A percentile compares a stretch with the other conserved stretches of the same genome.
Conservation (phyloP, 2,329 filamentous ascomycete genomes). For the Ophiosphaerella korrae region DNA sequence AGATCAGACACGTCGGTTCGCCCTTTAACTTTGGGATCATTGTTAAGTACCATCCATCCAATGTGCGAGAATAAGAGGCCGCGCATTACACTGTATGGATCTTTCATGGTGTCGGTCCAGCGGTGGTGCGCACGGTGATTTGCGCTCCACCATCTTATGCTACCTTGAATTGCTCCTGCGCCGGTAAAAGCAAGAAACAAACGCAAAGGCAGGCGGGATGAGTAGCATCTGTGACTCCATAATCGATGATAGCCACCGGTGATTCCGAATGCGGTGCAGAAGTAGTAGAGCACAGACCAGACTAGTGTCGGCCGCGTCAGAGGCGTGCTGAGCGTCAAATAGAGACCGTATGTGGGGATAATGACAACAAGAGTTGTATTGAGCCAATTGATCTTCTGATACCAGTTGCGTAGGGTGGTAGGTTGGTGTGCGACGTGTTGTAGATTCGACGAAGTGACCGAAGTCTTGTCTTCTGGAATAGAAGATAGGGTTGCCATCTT, state of each 20-base stretch:
- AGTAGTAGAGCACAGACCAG: constrained; percentile 79
- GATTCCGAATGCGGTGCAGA: constrained; percentile 74
- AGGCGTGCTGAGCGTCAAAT: constrained; percentile 78
- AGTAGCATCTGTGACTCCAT: constrained; percentile 63
- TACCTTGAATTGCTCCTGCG: constrained; percentile 55
- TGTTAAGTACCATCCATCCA: constrained; percentile 58
- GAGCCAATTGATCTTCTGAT: constrained; percentile 91
- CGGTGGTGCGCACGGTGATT: constrained; percentile 57
- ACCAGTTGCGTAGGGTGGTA: constrained; percentile 67
- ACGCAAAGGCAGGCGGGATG: constrained; percentile 49
- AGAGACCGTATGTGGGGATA: constrained; percentile 73
- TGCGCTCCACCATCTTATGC: constrained; percentile 55
- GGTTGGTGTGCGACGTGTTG: constrained; percentile 25
- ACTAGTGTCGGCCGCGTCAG: constrained; percentile 71
- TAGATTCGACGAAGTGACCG: constrained; percentile 5
- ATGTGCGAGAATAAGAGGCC: constrained; percentile 55
- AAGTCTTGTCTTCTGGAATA: not conserved
- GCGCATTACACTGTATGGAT: constrained; percentile 56
- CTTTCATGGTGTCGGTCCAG: constrained; percentile 57
- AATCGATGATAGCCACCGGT: constrained; percentile 69
- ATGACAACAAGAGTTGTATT: constrained; percentile 80
- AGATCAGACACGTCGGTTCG: constrained; percentile 57
- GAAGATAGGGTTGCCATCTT: constrained; percentile 8
- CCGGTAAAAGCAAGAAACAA: constrained; percentile 54
- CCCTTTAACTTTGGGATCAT: constrained; percentile 56